Evolutionary conservation across 805 yeast genomes (phyloP), one percentile per base, ranked within the genome.

Genomic region (Zygotorulaspora sp.): DNA sequence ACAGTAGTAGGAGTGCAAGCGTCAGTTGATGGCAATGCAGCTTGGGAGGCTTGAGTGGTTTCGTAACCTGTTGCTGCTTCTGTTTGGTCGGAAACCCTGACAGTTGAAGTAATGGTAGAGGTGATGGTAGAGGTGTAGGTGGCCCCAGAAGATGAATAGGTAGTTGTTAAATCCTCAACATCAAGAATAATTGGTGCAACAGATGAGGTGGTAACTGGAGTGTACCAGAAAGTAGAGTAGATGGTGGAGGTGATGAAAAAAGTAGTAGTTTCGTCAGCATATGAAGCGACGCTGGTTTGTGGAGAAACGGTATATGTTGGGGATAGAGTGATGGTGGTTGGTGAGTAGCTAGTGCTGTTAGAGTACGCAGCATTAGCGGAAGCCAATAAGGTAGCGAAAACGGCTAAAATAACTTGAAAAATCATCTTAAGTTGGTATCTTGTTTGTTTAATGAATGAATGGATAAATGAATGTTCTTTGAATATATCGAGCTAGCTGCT

Each of bases 221-320:
- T 42, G 25, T 37, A 40, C 55, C 53, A 52, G 23, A 32, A 20
- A 17, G 58, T 56, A n/a, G 40, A 20, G 33, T 34, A 56, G 10
- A 42, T 21, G 19, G 59, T 54, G 16, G 43, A 44, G 6, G 61
- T 56, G 27, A 53, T 41, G 28, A 38, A 50, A 24, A 48, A 45
- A 20, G 60, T 57, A 21, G 58, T 50, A 6, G 55, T 49, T 10
- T 42, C 50, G 27, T 55, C 58, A 22, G 41, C 38, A 31, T 53
- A 54, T 16, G 52, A 47, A 11, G 32, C 27, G 9, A 48, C 45
- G 17, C 44, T 47, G 1, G 43, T 40, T 17, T 37, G 28, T 17
- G 56, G 41, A 14, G 29, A 39, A 7, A 54, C 50, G 6, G 55
- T 39, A 30, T 46, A 44, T 22, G 44, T 41, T 35, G 57, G 55